A percentile compares a stretch with the other conserved stretches of the same genome.
phyloP scores from a whole-genome alignment of 2,329 filamentous ascomycete genomes.

The Grosmannia penicillata region DNA sequence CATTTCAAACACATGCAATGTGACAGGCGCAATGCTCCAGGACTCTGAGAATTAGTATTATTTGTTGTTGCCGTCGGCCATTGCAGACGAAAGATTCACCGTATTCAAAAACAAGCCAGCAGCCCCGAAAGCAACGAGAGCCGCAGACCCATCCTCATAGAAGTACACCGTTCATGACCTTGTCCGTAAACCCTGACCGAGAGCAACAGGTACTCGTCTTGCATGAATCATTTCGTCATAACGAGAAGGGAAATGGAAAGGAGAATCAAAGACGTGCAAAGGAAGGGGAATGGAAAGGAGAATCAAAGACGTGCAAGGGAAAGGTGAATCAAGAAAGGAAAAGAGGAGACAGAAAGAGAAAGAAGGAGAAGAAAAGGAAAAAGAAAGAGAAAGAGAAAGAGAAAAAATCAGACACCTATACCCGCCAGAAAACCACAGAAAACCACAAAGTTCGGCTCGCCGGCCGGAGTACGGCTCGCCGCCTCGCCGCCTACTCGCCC shows the following conservation, averaged over 20 bases:
- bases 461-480: background rate
- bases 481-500: constrained; percentile 11
- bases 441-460: too few species aligned
- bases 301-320: background rate
- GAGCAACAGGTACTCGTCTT: too few species aligned
- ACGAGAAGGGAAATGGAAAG: background rate
- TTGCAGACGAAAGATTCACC: too few species aligned
- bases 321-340: background rate
- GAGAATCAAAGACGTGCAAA: background rate
- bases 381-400: background rate
- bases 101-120: too few species aligned
- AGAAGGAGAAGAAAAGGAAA: background rate
- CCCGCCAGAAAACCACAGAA: background rate
- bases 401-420: background rate
- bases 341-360: background rate
- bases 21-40: too few species aligned
- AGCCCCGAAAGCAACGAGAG: too few species aligned
- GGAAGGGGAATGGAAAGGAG: background rate
- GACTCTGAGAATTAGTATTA: too few species aligned
- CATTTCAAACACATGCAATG: too few species aligned
- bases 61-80: too few species aligned
- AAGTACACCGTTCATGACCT: too few species aligned
- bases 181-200: too few species aligned
- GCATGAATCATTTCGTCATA: constrained; percentile 1
- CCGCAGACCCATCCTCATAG: too few species aligned